Evolutionary conservation across 2,329 filamentous ascomycete genomes (phyloP).

Genomic region (Fusarium drepaniforme): DNA sequence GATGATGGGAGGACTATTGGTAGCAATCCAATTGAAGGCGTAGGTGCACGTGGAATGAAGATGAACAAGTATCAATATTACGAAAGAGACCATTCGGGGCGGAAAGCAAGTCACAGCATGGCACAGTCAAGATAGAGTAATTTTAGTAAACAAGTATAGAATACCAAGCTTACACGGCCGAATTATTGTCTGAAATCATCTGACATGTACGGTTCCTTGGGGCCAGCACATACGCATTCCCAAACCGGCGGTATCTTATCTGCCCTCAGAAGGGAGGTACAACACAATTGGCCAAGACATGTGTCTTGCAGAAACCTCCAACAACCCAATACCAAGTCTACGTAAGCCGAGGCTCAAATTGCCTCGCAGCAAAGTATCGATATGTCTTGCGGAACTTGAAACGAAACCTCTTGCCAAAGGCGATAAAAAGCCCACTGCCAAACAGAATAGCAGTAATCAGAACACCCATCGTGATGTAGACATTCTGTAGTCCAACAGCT

Average conservation of each 20-base stretch:
- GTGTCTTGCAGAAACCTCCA: background rate
- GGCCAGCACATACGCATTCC: background rate
- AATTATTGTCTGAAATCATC: background rate
- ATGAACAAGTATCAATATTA: background rate
- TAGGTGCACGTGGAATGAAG: background rate
- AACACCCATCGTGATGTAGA: slow-evolving; percentile 10
- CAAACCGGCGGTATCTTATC: background rate
- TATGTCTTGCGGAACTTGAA: background rate
- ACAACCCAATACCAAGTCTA: background rate
- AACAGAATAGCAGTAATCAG: slow-evolving; percentile 1
- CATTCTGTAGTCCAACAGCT: background rate
- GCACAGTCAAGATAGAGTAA: background rate
- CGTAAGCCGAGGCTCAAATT: background rate
- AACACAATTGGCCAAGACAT: background rate
- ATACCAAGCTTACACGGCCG: background rate
- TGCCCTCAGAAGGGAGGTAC: background rate
- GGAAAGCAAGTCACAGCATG: background rate
- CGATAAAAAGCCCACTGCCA: background rate
- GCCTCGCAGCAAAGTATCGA: background rate
- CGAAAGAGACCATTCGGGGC: background rate
- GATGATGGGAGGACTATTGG: background rate
- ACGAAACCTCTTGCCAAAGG: slow-evolving; percentile 1
- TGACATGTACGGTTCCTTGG: background rate
- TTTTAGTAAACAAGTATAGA: background rate
- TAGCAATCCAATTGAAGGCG: background rate